phyloP scores from a whole-genome alignment of 169 alveolate species.

The Plasmodium inui region DNA sequence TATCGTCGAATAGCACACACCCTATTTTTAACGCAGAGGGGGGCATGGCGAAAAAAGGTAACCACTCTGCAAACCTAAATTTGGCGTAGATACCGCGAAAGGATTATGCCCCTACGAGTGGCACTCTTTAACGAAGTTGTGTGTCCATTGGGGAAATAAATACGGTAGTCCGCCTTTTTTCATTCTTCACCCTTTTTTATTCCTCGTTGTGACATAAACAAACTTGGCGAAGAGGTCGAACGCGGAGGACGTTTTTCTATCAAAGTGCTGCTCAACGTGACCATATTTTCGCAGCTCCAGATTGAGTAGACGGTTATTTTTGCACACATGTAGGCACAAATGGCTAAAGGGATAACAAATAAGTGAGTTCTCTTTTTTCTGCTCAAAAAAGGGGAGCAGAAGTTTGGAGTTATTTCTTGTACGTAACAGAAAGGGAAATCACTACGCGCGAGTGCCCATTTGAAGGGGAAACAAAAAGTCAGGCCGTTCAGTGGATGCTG shows the following conservation, averaged over 20 bases:
- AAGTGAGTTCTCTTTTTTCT: neutral
- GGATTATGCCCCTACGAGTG: neutral
- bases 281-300: neutral
- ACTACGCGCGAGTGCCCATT: neutral
- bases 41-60: neutral
- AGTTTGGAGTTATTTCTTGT: neutral
- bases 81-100: neutral
- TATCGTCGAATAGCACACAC: neutral
- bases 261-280: neutral
- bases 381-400: neutral
- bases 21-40: neutral
- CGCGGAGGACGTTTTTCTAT: neutral
- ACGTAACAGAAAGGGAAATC: neutral
- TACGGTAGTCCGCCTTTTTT: neutral
- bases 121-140: neutral
- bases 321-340: neutral
- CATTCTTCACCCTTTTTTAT: neutral
- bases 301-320: neutral
- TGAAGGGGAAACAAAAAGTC: neutral
- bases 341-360: neutral
- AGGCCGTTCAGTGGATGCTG: neutral
- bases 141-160: neutral
- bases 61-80: neutral
- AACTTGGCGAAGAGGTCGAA: neutral
- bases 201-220: neutral